A percentile compares a stretch with the other conserved stretches of the same genome.
Conservation (phyloP, 345 rosid genomes). For the Ceriops zippeliana region DNA sequence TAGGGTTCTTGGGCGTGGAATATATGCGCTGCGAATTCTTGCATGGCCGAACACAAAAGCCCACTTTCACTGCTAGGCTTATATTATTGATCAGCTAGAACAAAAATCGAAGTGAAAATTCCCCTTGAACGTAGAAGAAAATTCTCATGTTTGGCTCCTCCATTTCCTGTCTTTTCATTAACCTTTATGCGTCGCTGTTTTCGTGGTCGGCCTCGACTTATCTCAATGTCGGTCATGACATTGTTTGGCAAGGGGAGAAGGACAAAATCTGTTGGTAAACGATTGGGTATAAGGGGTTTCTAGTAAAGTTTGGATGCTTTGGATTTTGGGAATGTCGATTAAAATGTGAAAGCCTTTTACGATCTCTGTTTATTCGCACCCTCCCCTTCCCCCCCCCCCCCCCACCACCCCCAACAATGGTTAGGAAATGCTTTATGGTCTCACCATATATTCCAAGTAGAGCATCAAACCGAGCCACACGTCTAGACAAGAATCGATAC, state of each 20-base stretch:
- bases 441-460: background rate
- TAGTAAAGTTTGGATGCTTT: background rate
- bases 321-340: background rate
- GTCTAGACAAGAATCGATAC: background rate
- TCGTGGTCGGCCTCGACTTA: too few species aligned
- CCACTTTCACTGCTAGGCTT: background rate
- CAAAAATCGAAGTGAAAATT: background rate
- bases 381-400: too few species aligned
- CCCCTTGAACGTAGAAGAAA: too few species aligned
- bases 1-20: constrained; percentile 8
- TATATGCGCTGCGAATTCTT: constrained; percentile 12
- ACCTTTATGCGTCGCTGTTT: too few species aligned
- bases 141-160: too few species aligned
- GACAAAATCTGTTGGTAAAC: background rate
- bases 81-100: background rate
- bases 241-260: background rate
- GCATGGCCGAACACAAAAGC: background rate
- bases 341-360: too few species aligned
- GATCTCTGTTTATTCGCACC: too few species aligned
- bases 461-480: background rate
- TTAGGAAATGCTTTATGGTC: background rate
- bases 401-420: too few species aligned
- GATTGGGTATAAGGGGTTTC: background rate
- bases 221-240: background rate
- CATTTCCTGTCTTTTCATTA: too few species aligned